A percentile compares a stretch with the other conserved stretches of the same genome.
phyloP scores from a whole-genome alignment of 768 basidiomycete genomes.

The Pulveroboletus sp. region DNA sequence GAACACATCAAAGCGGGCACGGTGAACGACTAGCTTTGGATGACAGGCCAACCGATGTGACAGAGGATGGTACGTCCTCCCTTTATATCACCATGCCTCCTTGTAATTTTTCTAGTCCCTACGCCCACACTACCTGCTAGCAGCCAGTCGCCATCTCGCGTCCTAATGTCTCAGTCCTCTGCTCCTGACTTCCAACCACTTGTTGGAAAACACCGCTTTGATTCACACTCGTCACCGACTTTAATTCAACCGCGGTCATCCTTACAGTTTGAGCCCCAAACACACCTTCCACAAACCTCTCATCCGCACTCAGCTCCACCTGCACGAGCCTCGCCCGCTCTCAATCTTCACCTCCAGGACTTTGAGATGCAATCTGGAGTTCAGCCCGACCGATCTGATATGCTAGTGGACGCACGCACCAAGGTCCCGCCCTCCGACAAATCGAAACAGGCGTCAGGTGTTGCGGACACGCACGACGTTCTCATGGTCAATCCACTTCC shows the following conservation, averaged over 20 bases:
- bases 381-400: not conserved
- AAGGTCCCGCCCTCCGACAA: not conserved
- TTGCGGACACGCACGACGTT: not conserved
- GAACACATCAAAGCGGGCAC: not conserved
- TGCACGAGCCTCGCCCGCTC: conserved; percentile 5
- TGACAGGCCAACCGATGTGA: not conserved
- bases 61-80: conserved; percentile 9
- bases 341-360: conserved; percentile 2
- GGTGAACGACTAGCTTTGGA: not conserved
- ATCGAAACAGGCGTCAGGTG: not conserved
- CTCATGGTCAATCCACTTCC: not conserved
- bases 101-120: not conserved
- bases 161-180: not conserved
- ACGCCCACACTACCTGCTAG: not conserved
- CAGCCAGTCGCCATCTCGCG: not conserved
- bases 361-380: not conserved
- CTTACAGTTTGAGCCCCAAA: not conserved
- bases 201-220: not conserved
- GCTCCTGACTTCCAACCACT: not conserved
- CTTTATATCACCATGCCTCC: conserved; percentile 6
- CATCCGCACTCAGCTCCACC: not conserved
- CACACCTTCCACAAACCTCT: not conserved
- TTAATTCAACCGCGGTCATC: not conserved
- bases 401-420: not conserved
- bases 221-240: not conserved